phyloP scores from a whole-genome alignment of 192 early-diverging fungal genomes.

The Coemansia guatemalensis region DNA sequence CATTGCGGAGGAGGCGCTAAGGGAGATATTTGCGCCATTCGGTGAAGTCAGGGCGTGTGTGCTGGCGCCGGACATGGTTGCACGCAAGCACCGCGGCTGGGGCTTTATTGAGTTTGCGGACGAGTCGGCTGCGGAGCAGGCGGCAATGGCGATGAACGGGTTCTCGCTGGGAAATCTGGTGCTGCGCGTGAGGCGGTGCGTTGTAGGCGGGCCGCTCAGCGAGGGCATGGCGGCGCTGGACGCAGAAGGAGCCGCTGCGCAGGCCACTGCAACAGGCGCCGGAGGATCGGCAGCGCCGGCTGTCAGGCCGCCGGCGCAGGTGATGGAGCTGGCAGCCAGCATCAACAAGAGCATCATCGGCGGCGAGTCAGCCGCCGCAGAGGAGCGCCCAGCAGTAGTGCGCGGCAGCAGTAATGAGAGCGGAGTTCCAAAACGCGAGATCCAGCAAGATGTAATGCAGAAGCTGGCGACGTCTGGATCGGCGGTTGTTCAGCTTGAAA shows the following conservation, averaged over 20 bases:
- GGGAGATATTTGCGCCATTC: slow-evolving; percentile 82
- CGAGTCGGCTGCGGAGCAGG: slow-evolving; percentile 57
- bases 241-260: slow-evolving; percentile 33
- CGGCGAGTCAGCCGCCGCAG: slow-evolving; percentile 3
- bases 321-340: slow-evolving; percentile 36
- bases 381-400: not conserved
- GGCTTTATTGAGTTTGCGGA: slow-evolving; percentile 83
- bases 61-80: slow-evolving; percentile 63
- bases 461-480: slow-evolving; percentile 15
- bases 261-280: slow-evolving; percentile 2
- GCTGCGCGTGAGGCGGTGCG: slow-evolving; percentile 65
- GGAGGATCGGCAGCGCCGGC: not conserved
- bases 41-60: slow-evolving; percentile 71
- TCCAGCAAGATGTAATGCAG: slow-evolving; percentile 45
- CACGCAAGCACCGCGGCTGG: slow-evolving; percentile 76
- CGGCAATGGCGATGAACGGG: slow-evolving; percentile 70
- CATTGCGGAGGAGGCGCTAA: slow-evolving; percentile 71
- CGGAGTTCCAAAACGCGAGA: slow-evolving; percentile 24
- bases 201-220: slow-evolving; percentile 77
- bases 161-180: slow-evolving; percentile 73
- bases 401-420: not conserved
- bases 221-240: slow-evolving; percentile 78
- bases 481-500: slow-evolving; percentile 62
- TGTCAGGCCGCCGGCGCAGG: slow-evolving; percentile 37
- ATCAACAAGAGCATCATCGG: slow-evolving; percentile 35